These are phyloP conservation scores for Astrocystis sublimbata DNA, from an alignment of 495 filamentous ascomycete genomes.

Conservation along the genomic window DNA sequence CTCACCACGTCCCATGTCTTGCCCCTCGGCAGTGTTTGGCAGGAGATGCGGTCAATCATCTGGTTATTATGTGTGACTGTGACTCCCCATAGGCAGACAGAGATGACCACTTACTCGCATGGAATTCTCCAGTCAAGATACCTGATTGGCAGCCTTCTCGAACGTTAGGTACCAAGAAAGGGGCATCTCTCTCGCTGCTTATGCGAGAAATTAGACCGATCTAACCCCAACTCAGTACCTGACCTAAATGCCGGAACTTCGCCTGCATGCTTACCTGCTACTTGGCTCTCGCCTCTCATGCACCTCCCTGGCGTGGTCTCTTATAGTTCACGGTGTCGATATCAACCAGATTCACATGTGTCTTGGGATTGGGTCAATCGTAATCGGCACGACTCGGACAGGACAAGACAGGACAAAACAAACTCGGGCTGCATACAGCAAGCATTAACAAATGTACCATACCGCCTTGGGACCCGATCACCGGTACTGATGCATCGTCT, in stretches of 20 bases:
- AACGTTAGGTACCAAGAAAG: not conserved
- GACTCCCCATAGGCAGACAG: not conserved
- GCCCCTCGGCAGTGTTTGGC: slow-evolving; percentile 3
- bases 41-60: too few species aligned
- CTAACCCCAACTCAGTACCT: not conserved
- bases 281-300: too few species aligned
- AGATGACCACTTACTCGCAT: not conserved
- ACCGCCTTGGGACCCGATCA: too few species aligned
- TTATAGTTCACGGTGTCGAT: slow-evolving; percentile 1
- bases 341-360: not conserved
- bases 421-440: too few species aligned
- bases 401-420: not conserved
- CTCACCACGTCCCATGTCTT: not conserved
- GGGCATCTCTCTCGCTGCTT: not conserved
- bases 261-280: too few species aligned
- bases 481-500: slow-evolving; percentile 5
- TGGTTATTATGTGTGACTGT: too few species aligned
- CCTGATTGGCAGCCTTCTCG: slow-evolving; percentile 2
- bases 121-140: not conserved
- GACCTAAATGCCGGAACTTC: slow-evolving; percentile 6
- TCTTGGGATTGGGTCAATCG: not conserved
- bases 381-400: not conserved
- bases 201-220: slow-evolving; percentile 5
- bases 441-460: too few species aligned
- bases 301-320: not conserved